Conservation (phyloP, 805 yeast species). For the Candida ficus region DNA sequence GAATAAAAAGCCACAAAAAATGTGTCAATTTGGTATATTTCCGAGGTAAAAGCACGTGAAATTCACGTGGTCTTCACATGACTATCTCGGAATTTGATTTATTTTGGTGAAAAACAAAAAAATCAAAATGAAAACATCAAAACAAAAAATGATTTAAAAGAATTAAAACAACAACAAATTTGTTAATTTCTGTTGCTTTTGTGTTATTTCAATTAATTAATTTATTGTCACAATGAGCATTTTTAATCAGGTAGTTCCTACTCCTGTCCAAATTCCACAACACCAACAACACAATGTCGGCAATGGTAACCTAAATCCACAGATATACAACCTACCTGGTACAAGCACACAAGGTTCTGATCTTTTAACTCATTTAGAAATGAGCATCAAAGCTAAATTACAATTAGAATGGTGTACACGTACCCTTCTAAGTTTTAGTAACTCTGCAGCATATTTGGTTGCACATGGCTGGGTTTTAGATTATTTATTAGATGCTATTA, state of each 20-base stretch:
- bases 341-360: slow-evolving; percentile 21
- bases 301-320: background rate
- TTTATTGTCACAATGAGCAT: slow-evolving; percentile 1
- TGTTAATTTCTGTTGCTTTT: background rate
- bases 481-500: slow-evolving; percentile 15
- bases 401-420: slow-evolving; percentile 24
- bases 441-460: slow-evolving; percentile 17
- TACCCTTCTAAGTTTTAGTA: slow-evolving; percentile 19
- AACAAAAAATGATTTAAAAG: background rate
- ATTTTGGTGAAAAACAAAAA: background rate
- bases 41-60: background rate
- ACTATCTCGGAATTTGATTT: background rate
- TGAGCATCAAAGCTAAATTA: slow-evolving; percentile 18
- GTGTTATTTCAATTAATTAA: too few relatives aligned
- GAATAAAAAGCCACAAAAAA: too few relatives aligned
- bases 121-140: background rate
- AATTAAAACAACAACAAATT: too few relatives aligned
- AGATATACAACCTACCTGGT: slow-evolving; percentile 15
- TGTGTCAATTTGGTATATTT: background rate
- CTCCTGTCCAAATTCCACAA: slow-evolving; percentile 13
- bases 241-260: slow-evolving; percentile 10
- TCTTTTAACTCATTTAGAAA: slow-evolving; percentile 21
- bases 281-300: slow-evolving; percentile 1
- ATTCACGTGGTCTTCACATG: background rate
- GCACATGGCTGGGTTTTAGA: slow-evolving; percentile 23